Evolutionary conservation across 768 basidiomycete genomes (phyloP).

Genomic region (Pilatotrama ljubarskyi): DNA sequence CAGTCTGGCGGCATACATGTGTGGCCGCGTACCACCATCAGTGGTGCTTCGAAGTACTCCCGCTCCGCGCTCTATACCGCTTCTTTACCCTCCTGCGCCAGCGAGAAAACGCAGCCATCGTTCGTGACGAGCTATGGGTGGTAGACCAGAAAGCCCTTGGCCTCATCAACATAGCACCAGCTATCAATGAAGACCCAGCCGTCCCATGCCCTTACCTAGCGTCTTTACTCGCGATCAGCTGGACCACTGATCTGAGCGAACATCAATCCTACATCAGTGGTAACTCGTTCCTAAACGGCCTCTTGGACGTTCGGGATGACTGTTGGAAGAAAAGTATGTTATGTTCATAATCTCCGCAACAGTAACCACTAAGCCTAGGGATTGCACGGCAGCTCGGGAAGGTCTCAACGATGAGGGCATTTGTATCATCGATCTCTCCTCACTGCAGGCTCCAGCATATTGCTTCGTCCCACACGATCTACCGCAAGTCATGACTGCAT

Average conservation of each 20-base stretch:
- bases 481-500: too few relatives aligned
- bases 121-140: slow-evolving; percentile 35
- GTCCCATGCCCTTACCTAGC: slow-evolving; percentile 36
- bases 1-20: too few relatives aligned
- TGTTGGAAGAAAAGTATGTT: neutral
- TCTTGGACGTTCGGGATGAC: neutral
- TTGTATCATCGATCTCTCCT: neutral
- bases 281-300: slow-evolving; percentile 8
- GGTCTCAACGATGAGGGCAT: neutral
- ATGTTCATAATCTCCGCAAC: too few relatives aligned
- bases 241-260: slow-evolving; percentile 30
- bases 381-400: too few relatives aligned
- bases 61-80: slow-evolving; percentile 34
- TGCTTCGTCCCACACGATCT: neutral
- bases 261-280: slow-evolving; percentile 21
- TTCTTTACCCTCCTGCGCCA: slow-evolving; percentile 38
- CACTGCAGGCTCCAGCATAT: neutral
- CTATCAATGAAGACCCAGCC: slow-evolving; percentile 11
- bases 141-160: slow-evolving; percentile 33
- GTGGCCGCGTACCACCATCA: slow-evolving; percentile 18
- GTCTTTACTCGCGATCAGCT: slow-evolving; percentile 35
- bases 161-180: slow-evolving; percentile 3
- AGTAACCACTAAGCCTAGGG: too few relatives aligned
- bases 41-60: slow-evolving; percentile 39
- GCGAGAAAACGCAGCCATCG: slow-evolving; percentile 37